Percentiles rank a stretch among this genome's conserved stretches.
These are phyloP conservation scores for Neurospora sp. DNA, from an alignment of 495 filamentous ascomycete genomes.

Conservation along the genomic window DNA sequence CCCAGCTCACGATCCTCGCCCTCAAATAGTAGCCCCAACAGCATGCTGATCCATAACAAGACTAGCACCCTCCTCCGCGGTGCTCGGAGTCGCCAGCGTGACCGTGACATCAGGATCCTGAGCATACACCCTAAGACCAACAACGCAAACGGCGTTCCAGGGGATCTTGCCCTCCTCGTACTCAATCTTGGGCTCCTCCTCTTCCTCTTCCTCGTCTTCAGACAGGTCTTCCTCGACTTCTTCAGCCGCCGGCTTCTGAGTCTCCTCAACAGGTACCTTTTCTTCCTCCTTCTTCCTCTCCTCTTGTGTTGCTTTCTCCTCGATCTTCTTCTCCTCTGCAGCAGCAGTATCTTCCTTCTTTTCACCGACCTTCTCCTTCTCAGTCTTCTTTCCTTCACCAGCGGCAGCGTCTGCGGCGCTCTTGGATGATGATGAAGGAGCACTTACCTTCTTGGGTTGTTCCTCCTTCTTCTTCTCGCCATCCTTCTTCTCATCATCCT, in stretches of 20 bases:
- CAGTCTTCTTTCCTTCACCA: constrained; percentile 6
- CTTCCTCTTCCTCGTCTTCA: constrained; percentile 6
- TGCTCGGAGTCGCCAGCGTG: constrained; percentile 28
- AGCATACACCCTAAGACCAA: constrained; percentile 41
- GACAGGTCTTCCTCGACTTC: constrained; percentile 3
- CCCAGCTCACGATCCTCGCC: neutral
- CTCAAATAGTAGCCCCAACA: constrained; percentile 16
- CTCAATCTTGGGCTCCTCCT: constrained; percentile 6
- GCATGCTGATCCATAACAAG: constrained; percentile 15
- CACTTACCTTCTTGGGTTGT: neutral
- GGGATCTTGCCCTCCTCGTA: constrained; percentile 20
- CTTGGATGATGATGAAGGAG: neutral
- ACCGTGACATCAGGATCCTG: constrained; percentile 32
- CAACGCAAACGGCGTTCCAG: constrained; percentile 45
- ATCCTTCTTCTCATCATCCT: constrained; percentile 1
- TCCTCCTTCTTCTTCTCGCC: neutral
- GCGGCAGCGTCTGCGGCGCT: neutral
- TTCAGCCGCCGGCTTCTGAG: neutral
- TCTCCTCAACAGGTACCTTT: neutral
- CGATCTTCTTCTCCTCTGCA: neutral
- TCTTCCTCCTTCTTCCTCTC: neutral
- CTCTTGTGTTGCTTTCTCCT: neutral
- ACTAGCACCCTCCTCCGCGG: constrained; percentile 16
- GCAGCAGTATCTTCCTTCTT: neutral
- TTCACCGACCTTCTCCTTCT: constrained; percentile 1